A percentile compares a stretch with the other conserved stretches of the same genome.
Evolutionary conservation across 352 stramenopile genomes (phyloP).

Genomic region (Phytophthora litchii): DNA sequence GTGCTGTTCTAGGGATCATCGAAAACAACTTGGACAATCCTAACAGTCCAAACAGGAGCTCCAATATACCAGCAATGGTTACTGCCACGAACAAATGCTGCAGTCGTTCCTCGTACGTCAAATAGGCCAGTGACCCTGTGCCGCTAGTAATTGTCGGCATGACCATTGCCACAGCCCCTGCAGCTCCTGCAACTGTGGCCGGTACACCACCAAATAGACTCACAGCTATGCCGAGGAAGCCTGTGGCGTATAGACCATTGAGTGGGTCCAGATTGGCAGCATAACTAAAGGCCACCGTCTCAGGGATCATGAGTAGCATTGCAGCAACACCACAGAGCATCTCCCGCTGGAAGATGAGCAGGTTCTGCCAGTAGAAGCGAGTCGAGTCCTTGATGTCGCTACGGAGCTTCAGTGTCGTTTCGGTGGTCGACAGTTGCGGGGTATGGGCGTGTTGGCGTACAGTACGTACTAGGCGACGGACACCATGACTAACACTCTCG

Average conservation of each 20-base stretch:
- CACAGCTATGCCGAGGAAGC: constrained; percentile 89
- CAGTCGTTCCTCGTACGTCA: constrained; percentile 75
- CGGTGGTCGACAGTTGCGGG: constrained; percentile 12
- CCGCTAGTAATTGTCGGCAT: constrained; percentile 84
- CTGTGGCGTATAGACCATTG: constrained; percentile 92
- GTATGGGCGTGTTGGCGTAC: constrained; percentile 4
- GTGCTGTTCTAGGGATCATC: constrained; percentile 93
- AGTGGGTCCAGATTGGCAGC: constrained; percentile 88
- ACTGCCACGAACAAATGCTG: constrained; percentile 90
- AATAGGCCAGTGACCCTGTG: constrained; percentile 48
- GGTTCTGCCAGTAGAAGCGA: constrained; percentile 62
- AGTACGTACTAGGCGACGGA: constrained; percentile 27
- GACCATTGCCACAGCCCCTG: constrained; percentile 91
- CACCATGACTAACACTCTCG: constrained; percentile 37
- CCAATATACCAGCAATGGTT: constrained; percentile 83
- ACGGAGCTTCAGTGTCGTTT: constrained; percentile 29
- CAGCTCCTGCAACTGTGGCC: constrained; percentile 88
- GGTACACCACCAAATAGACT: constrained; percentile 88
- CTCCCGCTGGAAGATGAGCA: constrained; percentile 65
- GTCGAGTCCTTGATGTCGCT: constrained; percentile 33
- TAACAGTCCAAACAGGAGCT: constrained; percentile 85
- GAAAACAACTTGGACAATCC: constrained; percentile 91
- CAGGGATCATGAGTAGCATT: constrained; percentile 92
- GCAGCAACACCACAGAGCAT: constrained; percentile 90
- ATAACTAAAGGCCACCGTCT: constrained; percentile 94